Percentiles rank a stretch among this genome's conserved stretches.
Conservation (phyloP, 148 eudicot genomes). For the Chenopodium album region DNA sequence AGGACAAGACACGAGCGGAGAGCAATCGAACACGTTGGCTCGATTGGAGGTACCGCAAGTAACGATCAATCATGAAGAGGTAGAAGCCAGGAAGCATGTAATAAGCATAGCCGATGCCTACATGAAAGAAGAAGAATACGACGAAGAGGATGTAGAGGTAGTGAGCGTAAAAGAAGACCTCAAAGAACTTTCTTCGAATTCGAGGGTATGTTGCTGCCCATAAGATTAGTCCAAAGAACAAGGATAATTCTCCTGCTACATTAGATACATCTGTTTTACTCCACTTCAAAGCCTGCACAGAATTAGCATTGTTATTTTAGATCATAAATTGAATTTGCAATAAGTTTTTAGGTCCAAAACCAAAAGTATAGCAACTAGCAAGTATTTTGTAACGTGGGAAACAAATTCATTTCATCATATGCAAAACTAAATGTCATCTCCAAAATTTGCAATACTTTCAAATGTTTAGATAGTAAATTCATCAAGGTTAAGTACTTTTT, state of each 20-base stretch:
- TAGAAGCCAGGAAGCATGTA: conserved; percentile 55
- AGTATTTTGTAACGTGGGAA: neutral
- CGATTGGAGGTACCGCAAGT: conserved; percentile 49
- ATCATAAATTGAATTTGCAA: neutral
- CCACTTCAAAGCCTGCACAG: conserved; percentile 46
- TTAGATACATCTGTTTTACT: conserved; percentile 40
- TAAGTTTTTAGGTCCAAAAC: neutral
- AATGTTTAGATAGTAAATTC: neutral
- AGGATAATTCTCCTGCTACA: conserved; percentile 50
- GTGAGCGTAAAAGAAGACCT: conserved; percentile 57
- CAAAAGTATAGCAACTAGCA: neutral
- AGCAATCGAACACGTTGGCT: conserved; percentile 37
- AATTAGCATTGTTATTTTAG: neutral
- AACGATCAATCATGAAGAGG: conserved; percentile 55
- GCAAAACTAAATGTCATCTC: neutral
- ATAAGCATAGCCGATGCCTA: conserved; percentile 40
- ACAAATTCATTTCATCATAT: neutral
- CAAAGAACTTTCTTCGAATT: conserved; percentile 46
- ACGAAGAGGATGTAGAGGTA: conserved; percentile 49
- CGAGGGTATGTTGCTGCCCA: conserved; percentile 47
- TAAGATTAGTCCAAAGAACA: conserved; percentile 37
- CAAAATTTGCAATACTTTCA: neutral
- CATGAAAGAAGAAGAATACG: conserved; percentile 48
- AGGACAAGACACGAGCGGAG: conserved; percentile 53
- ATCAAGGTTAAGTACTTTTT: too few species aligned